Percentiles rank a stretch among this genome's conserved stretches.
These are phyloP conservation scores for Triticum timopheevii DNA, from an alignment of 176 grass and related monocot species.

Conservation along the genomic window DNA sequence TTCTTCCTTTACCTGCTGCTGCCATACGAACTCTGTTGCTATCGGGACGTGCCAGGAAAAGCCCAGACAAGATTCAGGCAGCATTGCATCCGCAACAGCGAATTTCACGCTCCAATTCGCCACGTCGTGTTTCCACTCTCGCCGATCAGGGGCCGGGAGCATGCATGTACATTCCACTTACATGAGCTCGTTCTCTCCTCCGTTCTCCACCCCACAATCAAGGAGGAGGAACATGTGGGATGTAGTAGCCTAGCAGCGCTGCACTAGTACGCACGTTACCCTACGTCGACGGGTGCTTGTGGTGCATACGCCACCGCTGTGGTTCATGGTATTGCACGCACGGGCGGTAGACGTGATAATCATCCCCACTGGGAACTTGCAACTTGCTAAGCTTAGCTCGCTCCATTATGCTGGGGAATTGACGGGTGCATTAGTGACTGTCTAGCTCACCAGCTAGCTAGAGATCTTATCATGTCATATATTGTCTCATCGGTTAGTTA, in stretches of 20 bases:
- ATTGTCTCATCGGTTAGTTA: neutral
- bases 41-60: constrained; percentile 13
- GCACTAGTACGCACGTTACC: neutral
- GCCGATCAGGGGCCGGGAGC: neutral
- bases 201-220: neutral
- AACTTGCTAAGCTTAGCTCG: constrained; percentile 5
- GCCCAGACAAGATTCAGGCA: neutral
- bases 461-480: neutral
- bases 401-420: constrained; percentile 14
- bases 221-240: neutral
- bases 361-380: neutral
- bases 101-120: constrained; percentile 7
- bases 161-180: neutral
- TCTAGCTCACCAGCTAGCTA: neutral
- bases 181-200: too few species aligned
- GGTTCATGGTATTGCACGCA: neutral
- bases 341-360: neutral
- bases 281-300: constrained; percentile 5
- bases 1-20: neutral
- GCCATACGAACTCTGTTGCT: neutral
- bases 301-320: neutral
- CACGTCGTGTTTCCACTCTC: constrained; percentile 23
- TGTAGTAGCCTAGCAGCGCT: neutral
- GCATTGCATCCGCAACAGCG: neutral
- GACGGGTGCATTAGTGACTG: neutral